A percentile compares a stretch with the other conserved stretches of the same genome.
Evolutionary conservation across 148 eudicot species (phyloP).

Genomic region (Suaeda aralocaspica): DNA sequence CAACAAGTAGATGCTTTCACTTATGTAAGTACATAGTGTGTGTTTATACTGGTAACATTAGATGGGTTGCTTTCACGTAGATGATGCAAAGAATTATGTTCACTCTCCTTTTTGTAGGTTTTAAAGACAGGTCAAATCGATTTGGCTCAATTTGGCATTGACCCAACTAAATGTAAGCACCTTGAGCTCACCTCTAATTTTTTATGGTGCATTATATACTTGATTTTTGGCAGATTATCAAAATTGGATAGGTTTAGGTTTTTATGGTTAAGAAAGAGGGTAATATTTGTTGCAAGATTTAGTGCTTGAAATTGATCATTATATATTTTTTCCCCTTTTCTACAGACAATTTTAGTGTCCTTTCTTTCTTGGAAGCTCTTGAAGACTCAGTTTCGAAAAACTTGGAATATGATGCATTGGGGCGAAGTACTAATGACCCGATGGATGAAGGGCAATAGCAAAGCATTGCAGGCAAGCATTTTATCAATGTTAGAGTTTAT

Average conservation of each 20-base stretch:
- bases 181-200: too few relatives aligned
- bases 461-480: too few relatives aligned
- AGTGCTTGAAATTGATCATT: too few relatives aligned
- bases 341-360: constrained; percentile 86
- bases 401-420: constrained; percentile 35
- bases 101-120: constrained; percentile 44
- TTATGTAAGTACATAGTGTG: constrained; percentile 71
- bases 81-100: not conserved
- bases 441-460: constrained; percentile 80
- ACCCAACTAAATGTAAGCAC: constrained; percentile 88
- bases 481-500: too few relatives aligned
- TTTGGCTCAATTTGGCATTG: constrained; percentile 89
- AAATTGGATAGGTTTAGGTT: too few relatives aligned
- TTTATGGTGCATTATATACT: too few relatives aligned
- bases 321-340: not conserved
- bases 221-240: too few relatives aligned
- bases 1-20: constrained; percentile 98
- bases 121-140: constrained; percentile 92
- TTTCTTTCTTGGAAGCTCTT: constrained; percentile 95
- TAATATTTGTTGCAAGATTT: too few relatives aligned
- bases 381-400: constrained; percentile 72
- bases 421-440: constrained; percentile 37
- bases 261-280: too few relatives aligned
- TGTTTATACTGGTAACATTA: too few relatives aligned
- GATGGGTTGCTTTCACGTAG: too few relatives aligned